Evolutionary conservation across 208 protist genomes (phyloP).

Genomic region (Angomonas deanei): DNA sequence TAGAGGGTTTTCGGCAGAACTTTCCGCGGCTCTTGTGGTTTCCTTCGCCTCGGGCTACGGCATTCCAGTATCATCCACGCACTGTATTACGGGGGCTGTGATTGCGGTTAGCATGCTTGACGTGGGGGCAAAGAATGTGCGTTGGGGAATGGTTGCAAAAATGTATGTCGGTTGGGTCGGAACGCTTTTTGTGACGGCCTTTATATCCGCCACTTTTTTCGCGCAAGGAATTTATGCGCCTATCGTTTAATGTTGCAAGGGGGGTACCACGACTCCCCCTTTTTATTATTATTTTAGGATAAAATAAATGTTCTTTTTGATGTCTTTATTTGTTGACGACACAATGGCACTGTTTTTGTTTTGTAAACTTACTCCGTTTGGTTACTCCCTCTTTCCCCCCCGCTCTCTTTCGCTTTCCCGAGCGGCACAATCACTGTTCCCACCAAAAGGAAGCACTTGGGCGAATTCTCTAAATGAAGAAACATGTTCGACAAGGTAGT

Average conservation of each 20-base stretch:
- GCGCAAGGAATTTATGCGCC: constrained; percentile 69
- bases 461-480: too few relatives aligned
- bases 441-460: too few relatives aligned
- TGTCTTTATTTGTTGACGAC: background rate
- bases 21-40: constrained; percentile 65
- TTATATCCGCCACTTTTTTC: constrained; percentile 69
- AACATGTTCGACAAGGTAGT: constrained; percentile 6
- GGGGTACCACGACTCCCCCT: too few relatives aligned
- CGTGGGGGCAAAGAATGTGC: constrained; percentile 45
- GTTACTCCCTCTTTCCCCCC: constrained; percentile 1
- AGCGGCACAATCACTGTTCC: too few relatives aligned
- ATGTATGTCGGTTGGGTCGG: constrained; percentile 73
- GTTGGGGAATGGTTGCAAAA: constrained; percentile 70
- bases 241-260: constrained; percentile 1
- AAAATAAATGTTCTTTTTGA: background rate
- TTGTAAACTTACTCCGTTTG: background rate
- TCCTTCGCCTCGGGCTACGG: constrained; percentile 72
- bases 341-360: constrained; percentile 1
- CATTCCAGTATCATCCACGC: constrained; percentile 86
- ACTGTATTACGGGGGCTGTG: constrained; percentile 88
- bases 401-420: constrained; percentile 13
- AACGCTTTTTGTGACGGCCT: constrained; percentile 46
- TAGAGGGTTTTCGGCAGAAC: constrained; percentile 69
- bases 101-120: constrained; percentile 77
- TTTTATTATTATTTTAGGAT: background rate